Evolutionary conservation across 306 rosid species (phyloP), one percentile per base, ranked within the genome.

Genomic region (Vigna unguiculata): DNA sequence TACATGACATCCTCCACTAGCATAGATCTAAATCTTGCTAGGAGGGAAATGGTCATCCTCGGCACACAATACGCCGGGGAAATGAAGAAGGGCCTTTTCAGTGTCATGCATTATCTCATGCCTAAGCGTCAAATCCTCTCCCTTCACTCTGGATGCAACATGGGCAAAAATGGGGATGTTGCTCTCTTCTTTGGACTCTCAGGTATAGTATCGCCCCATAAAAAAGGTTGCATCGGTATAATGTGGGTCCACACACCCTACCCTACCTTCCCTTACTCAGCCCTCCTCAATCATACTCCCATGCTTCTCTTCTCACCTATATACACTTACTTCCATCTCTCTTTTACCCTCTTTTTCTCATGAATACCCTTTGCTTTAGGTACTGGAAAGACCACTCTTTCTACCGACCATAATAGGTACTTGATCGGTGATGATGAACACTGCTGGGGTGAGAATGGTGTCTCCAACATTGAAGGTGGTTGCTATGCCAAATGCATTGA

Each of bases 41-140:
- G 98, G 83, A 88, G 84, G 80, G 98, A 93, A 88, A 93, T 93
- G 98, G 93, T 91, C 79, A 93, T 93, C 83, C 93, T 93, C 64
- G 98, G 98, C 77, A 93, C 98, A 0, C 98, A 93, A 13, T 93
- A 93, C 28, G 98, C 98, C 41, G 98, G 98, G 83, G 98, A 93
- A 84, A 93, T 91, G 98, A 93, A 93, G 89, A 93, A 93, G 63
- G 98, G 98, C 41, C 89, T 93, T 32, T 93, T 93, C 85, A 76
- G 93, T 78, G 88, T 93, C 16, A 93, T 91, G 98, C 98, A 93
- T 79, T 93, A 86, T 86, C 91, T 93, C 86, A 91, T 93, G 96
- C 98, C 98, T 20, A 86, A 45, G 86, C 93, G 93, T 46, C 86
- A 82, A 24, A 87, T 93, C 67, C 92, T 91, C 83, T 90, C 98